Evolutionary conservation across 768 basidiomycete genomes (phyloP).

Genomic region (Lactifluus volemus): DNA sequence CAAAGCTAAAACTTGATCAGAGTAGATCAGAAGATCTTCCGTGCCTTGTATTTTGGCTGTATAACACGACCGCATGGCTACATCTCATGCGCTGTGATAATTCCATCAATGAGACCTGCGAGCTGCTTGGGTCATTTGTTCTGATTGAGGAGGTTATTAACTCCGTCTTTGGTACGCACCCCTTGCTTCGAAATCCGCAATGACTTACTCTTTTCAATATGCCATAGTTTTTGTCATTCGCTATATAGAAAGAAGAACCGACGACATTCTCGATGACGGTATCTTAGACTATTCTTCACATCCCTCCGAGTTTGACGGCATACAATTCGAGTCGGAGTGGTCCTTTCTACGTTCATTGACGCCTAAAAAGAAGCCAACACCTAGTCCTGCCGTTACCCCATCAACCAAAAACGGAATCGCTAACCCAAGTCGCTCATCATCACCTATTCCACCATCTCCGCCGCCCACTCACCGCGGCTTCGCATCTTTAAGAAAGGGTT

Average conservation of each 20-base stretch:
- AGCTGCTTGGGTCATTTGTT: constrained; percentile 74
- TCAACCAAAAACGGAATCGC: constrained; percentile 31
- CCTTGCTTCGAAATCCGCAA: not conserved
- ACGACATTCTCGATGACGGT: constrained; percentile 72
- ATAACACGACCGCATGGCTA: constrained; percentile 84
- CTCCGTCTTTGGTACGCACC: constrained; percentile 75
- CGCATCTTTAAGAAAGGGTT: constrained; percentile 59
- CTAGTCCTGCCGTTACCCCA: constrained; percentile 27
- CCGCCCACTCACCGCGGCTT: constrained; percentile 32
- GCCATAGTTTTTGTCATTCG: constrained; percentile 86
- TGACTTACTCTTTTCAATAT: constrained; percentile 2
- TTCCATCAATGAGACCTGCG: constrained; percentile 69
- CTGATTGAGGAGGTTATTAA: constrained; percentile 90
- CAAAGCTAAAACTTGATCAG: constrained; percentile 34
- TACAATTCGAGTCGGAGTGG: constrained; percentile 98
- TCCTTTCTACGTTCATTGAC: constrained; percentile 71
- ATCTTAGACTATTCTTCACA: constrained; percentile 76
- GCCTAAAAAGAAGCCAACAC: constrained; percentile 46
- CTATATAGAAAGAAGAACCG: constrained; percentile 81
- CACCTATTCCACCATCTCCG: constrained; percentile 33
- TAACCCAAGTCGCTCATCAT: constrained; percentile 36
- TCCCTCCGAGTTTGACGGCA: constrained; percentile 67
- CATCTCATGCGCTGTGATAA: constrained; percentile 86
- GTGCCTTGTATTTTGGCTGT: constrained; percentile 87
- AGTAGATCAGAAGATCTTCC: constrained; percentile 77